phyloP scores from a whole-genome alignment of 768 basidiomycete genomes.

The Hygrocybe coccinea region DNA sequence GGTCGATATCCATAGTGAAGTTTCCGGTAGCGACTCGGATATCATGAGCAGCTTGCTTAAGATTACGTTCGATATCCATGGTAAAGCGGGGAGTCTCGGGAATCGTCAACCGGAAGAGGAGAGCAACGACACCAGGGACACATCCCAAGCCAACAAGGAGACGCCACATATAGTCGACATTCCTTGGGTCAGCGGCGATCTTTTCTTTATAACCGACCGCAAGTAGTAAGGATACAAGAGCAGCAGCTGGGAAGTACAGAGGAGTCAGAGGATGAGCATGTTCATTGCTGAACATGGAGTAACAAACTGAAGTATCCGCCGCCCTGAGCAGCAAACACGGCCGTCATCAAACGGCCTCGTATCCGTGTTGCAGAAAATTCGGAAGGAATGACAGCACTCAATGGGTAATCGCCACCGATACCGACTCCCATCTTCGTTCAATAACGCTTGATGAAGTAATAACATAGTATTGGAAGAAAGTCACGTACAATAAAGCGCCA shows the following conservation, averaged over 20 bases:
- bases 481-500: conserved; percentile 69
- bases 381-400: conserved; percentile 80
- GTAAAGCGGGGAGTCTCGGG: conserved; percentile 88
- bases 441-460: neutral
- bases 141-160: conserved; percentile 84
- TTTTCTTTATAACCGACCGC: conserved; percentile 61
- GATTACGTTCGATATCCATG: conserved; percentile 85
- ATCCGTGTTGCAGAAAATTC: conserved; percentile 77
- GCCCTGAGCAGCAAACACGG: conserved; percentile 80
- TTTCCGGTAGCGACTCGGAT: conserved; percentile 56
- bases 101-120: conserved; percentile 90
- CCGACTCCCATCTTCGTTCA: conserved; percentile 65
- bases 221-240: conserved; percentile 59
- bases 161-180: conserved; percentile 78
- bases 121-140: conserved; percentile 71
- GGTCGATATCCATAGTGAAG: conserved; percentile 48
- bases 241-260: conserved; percentile 41
- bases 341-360: conserved; percentile 84
- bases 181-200: conserved; percentile 39
- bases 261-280: neutral
- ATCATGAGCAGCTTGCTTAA: conserved; percentile 67
- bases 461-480: neutral
- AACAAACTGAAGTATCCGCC: conserved; percentile 75
- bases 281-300: neutral
- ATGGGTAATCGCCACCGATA: conserved; percentile 85